Percentiles rank a stretch among this genome's conserved stretches.
Evolutionary conservation across 129 eudicot genomes (phyloP).

Genomic region (Silybum marianum): DNA sequence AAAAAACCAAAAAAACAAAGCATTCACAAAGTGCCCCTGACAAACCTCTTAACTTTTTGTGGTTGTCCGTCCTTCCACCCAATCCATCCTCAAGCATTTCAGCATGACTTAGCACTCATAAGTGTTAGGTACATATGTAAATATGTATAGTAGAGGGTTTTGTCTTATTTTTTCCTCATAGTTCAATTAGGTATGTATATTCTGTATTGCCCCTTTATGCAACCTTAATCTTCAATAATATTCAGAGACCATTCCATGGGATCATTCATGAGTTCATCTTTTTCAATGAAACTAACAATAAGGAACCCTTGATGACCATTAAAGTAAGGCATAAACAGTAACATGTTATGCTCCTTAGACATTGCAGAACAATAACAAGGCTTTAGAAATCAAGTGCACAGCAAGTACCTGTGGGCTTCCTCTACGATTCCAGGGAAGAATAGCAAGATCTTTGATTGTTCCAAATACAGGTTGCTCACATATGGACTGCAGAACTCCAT

Average conservation of each 20-base stretch:
- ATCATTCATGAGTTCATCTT: slow-evolving; percentile 4
- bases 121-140: not conserved
- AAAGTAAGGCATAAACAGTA: not conserved
- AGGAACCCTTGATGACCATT: not conserved
- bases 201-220: not conserved
- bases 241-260: not conserved
- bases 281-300: not conserved
- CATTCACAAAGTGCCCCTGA: not conserved
- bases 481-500: slow-evolving; percentile 81
- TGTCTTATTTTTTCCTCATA: not conserved
- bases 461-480: slow-evolving; percentile 97
- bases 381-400: slow-evolving; percentile 9
- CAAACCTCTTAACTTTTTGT: not conserved
- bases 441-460: slow-evolving; percentile 77
- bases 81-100: not conserved
- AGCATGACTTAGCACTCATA: not conserved
- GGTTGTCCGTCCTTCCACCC: not conserved
- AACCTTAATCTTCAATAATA: not conserved
- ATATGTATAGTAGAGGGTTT: not conserved
- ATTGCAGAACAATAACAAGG: not conserved
- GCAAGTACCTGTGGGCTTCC: slow-evolving; percentile 58
- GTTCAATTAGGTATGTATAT: not conserved
- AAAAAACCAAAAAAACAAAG: not conserved
- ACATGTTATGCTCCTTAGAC: not conserved
- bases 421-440: slow-evolving; percentile 68